Percentiles rank a stretch among this genome's conserved stretches.
phyloP scores from a whole-genome alignment of 257 asterid genomes.

The Solanum appendiculatum region DNA sequence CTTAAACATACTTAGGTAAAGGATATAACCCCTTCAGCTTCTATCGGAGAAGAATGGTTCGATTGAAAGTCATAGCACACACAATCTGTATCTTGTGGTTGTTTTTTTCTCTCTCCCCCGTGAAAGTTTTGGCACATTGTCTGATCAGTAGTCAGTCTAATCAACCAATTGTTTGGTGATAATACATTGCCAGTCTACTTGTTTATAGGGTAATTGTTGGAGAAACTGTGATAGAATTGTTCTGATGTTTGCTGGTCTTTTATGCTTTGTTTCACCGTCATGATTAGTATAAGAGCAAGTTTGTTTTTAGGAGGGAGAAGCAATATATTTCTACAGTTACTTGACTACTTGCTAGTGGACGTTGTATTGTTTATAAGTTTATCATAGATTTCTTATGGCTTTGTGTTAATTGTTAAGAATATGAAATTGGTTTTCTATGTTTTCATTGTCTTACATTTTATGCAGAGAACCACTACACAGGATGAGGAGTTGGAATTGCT shows the following conservation, averaged over 20 bases:
- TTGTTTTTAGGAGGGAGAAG: background rate
- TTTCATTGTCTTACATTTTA: background rate
- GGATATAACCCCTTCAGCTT: background rate
- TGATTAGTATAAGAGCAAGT: background rate
- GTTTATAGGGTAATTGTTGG: background rate
- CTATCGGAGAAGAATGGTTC: background rate
- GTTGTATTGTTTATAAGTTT: background rate
- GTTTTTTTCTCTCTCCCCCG: background rate
- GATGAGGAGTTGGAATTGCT: constrained; percentile 83
- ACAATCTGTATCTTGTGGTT: background rate
- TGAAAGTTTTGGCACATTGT: background rate
- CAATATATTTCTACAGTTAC: background rate
- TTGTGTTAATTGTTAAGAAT: background rate
- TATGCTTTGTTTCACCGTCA: background rate
- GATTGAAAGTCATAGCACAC: background rate
- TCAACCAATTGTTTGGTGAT: background rate
- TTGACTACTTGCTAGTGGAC: background rate
- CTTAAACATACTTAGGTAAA: background rate
- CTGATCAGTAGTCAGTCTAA: background rate
- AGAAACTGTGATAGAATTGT: background rate
- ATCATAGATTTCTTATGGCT: background rate
- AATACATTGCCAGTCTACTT: background rate
- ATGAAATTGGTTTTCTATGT: background rate
- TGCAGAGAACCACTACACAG: constrained; percentile 64
- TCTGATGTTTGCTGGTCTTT: background rate